Conservation (phyloP, 164 flowering plant genomes). For the Vitis cinerea region DNA sequence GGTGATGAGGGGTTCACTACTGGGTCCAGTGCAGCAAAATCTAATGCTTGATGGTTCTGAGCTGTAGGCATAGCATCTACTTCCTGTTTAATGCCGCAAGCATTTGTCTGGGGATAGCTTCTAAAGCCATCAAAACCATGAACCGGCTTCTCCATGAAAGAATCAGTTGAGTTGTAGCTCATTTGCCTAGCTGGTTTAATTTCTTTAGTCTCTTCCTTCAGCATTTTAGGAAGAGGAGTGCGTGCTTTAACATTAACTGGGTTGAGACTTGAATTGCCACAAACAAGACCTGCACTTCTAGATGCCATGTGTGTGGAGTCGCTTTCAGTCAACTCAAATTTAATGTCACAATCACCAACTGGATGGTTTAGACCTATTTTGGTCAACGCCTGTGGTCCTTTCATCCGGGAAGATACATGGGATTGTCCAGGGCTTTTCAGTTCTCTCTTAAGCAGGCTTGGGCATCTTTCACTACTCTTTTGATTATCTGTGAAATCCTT, state of each 20-base stretch:
- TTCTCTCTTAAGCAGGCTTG: constrained; percentile 23
- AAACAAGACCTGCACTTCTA: constrained; percentile 14
- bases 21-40: constrained; percentile 25
- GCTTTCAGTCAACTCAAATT: constrained; percentile 31
- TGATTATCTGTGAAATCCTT: constrained; percentile 20
- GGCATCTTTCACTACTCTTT: constrained; percentile 26
- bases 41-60: constrained; percentile 19
- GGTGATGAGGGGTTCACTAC: constrained; percentile 22
- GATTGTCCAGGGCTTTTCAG: constrained; percentile 20
- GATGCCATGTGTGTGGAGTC: constrained; percentile 11
- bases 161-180: constrained; percentile 10
- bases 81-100: constrained; percentile 29
- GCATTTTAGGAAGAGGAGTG: constrained; percentile 5
- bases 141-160: constrained; percentile 22
- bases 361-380: constrained; percentile 18
- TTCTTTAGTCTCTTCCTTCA: constrained; percentile 26
- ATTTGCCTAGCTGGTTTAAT: constrained; percentile 19
- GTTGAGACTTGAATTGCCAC: constrained; percentile 21
- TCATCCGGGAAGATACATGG: constrained; percentile 20
- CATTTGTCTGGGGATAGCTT: constrained; percentile 18
- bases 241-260: constrained; percentile 16
- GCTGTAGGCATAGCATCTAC: constrained; percentile 12
- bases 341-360: constrained; percentile 17
- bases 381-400: constrained; percentile 20
- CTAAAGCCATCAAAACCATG: constrained; percentile 19